Evolutionary conservation across 2,329 filamentous ascomycete genomes (phyloP).

Genomic region (Clonostachys rosea): DNA sequence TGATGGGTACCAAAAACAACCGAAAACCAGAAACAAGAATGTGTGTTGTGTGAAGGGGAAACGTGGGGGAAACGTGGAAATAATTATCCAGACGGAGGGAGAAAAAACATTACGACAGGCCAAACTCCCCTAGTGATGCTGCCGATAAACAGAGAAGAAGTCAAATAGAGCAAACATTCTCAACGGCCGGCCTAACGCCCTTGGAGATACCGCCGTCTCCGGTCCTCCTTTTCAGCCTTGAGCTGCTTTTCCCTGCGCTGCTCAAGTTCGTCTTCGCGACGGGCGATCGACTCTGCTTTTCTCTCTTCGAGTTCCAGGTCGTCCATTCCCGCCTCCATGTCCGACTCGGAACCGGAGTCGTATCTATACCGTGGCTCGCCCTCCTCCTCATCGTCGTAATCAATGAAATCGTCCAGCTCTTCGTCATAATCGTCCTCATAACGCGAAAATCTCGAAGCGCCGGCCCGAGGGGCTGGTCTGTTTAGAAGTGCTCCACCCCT

Average conservation of each 20-base stretch:
- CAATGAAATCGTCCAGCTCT: constrained; percentile 57
- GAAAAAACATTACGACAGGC: no score
- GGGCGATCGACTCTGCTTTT: constrained; percentile 55
- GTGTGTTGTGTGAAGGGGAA: neutral
- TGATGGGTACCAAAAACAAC: neutral
- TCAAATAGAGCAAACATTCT: no score
- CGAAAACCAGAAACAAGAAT: neutral
- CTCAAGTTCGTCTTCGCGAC: constrained; percentile 63
- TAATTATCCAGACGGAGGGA: neutral
- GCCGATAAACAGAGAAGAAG: no score
- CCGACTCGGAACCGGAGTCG: constrained; percentile 62
- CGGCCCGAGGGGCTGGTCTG: constrained; percentile 16
- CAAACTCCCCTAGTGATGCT: no score
- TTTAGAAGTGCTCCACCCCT: constrained; percentile 36
- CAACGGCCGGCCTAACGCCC: no score
- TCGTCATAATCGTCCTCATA: constrained; percentile 60
- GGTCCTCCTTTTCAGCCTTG: constrained; percentile 58
- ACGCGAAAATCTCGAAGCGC: constrained; percentile 23
- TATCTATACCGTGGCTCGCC: constrained; percentile 47
- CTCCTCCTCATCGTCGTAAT: constrained; percentile 53
- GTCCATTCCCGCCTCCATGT: constrained; percentile 73
- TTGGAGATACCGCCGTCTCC: constrained; percentile 23
- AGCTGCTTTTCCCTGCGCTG: constrained; percentile 56
- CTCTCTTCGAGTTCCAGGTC: constrained; percentile 72
- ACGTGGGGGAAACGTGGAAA: neutral